Evolutionary conservation across 371 early-diverging fungal species (phyloP), one percentile per base, ranked within the genome.

Genomic region (Vairimorpha necatrix): DNA sequence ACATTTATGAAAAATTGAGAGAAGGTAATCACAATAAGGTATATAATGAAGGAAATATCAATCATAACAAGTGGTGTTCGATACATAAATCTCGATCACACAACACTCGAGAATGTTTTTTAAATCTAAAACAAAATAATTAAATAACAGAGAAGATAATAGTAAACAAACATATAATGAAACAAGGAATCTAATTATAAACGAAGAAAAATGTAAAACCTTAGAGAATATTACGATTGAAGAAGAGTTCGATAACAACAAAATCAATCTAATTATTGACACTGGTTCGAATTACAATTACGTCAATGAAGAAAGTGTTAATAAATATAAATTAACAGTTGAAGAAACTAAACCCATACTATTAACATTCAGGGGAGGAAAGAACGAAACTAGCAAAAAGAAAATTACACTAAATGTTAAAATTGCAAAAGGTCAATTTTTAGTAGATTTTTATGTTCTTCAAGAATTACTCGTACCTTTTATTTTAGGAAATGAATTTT

Each of bases 401-500:
- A 32, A 26, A 4, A 26, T 26, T 11, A 61, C 13, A 2, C 24
- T 9, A 7, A 2, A 11, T n/a, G 4, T 61, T n/a, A 24, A 61
- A 24, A n/a, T n/a, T 20, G 16, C 4, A 22, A 46, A 46, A 14
- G 24, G 30, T 14, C 9, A 4, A 4, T 66, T 36, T 63, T 1
- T 18, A 2, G 22, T 6, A 6, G 22, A 63, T 20, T 63, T 63
- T 42, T 66, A 66, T 66, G 22, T 66, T 7, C 7, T 66, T 6
- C 9, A 66, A 11, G 18, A 38, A 3, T 28, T 42, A 46, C 66
- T 48, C 1, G 66, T 42, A 14, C 3, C 11, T 16, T 6, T 66
- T 13, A 20, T 66, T 1, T 24, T 66, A 46, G 66, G 66, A 20
- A 22, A 6, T 28, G 66, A 66, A 42, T 66, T 66, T 46, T 46